Percentiles rank a stretch among this genome's conserved stretches.
Evolutionary conservation across 2,329 filamentous ascomycete genomes (phyloP).

Genomic region (Trichoderma harzianum): DNA sequence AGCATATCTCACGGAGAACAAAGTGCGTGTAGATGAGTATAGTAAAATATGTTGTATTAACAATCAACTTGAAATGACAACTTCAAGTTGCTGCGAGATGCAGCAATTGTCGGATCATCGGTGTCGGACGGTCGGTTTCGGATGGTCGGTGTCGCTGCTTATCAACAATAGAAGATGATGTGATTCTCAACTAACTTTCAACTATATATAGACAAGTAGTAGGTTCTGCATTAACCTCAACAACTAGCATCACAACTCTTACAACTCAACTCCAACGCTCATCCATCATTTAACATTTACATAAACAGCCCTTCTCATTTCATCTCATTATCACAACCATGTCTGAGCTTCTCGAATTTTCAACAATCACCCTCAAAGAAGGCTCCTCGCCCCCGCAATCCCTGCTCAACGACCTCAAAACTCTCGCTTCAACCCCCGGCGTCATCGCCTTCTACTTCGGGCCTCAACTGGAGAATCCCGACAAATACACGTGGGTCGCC

Average conservation of each 20-base stretch:
- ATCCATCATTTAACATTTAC: neutral
- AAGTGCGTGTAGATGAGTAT: neutral
- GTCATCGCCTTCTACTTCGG: constrained; percentile 35
- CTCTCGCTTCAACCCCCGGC: constrained; percentile 33
- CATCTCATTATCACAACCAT: constrained; percentile 22
- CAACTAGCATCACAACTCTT: neutral
- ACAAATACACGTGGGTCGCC: constrained; percentile 32
- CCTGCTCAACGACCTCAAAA: constrained; percentile 27
- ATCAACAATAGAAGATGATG: neutral
- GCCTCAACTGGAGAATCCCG: constrained; percentile 34
- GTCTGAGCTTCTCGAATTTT: constrained; percentile 31
- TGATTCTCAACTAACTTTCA: neutral
- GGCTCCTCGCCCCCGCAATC: constrained; percentile 27
- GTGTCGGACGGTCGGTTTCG: too few species aligned
- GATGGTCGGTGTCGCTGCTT: neutral
- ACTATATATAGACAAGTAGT: neutral
- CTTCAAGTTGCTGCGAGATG: neutral
- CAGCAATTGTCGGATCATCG: neutral
- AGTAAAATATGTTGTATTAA: neutral
- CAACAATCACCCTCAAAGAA: constrained; percentile 33
- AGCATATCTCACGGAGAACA: neutral
- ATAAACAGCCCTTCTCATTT: neutral
- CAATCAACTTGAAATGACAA: neutral
- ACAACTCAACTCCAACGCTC: neutral
- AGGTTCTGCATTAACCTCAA: neutral